Base-by-base conservation (phyloP, 2,329 filamentous ascomycete species). In the Penicillium verrucosum region DNA sequence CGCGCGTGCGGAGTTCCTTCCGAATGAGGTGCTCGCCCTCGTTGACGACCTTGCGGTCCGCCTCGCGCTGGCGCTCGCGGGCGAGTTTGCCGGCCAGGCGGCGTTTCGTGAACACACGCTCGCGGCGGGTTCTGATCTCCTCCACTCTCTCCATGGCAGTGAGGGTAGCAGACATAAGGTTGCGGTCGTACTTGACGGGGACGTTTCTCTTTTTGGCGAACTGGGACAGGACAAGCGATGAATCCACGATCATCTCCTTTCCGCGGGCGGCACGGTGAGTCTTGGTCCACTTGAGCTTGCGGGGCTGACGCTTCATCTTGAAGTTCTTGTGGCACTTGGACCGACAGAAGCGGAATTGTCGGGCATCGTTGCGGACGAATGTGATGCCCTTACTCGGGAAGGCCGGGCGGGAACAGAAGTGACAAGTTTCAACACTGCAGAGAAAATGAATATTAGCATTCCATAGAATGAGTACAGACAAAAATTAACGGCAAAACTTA, bases 221-320 rank as follows among this genome's bases (percentile, higher is more conserved):
- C 71, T 91, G 89, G 36, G 74, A 76, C 18, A 79, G 71, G 25
- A 79, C 69, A 59, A 99, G 87, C 32, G 93, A 96, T 69, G 86
- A 89, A 82, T 99, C 94, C 77, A 97, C 92, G 56, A 90, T 89
- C 90, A 96, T 87, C 76, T 86, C 84, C 80, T 92, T 95, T 79
- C 90, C 90, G 56, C 89, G 88, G 18, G 88, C 85, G 73, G 88
- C 88, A 71, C 92, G 89, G 83, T 92, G 93, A 51, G 90, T 87
- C 82, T 97, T 96, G 61, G 93, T 97, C 94, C 93, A 97, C 78
- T 92, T 94, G 68, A 97, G 85, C 78, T 97, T 96, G 74, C 93
- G 87, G 36, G 93, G 92, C 79, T 97, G 97, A 65, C 94, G 88
- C 89, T 96, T 96, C 90, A 96, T 96, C 80, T 95, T 94, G 85